These are phyloP conservation scores for Haplosporangium sp. DNA, from an alignment of 371 early-diverging fungal species.

Conservation along the genomic window DNA sequence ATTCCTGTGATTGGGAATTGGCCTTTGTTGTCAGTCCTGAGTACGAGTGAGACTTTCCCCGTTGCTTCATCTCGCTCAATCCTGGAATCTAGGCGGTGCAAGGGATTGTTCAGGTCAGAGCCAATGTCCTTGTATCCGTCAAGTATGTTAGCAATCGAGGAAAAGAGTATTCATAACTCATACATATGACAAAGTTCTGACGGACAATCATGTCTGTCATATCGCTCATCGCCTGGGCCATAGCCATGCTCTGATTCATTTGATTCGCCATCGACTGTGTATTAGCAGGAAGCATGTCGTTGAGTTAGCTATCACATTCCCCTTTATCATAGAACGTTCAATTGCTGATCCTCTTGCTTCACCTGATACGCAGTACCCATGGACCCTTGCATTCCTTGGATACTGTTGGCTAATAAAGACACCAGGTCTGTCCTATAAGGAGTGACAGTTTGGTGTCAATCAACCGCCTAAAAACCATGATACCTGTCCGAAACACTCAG, in stretches of 20 bases:
- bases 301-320: too few relatives aligned
- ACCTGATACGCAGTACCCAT: constrained; percentile 51
- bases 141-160: not conserved
- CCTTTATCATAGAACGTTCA: not conserved
- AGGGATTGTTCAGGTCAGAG: not conserved
- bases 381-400: constrained; percentile 43
- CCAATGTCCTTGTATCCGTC: too few relatives aligned
- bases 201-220: constrained; percentile 48
- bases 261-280: constrained; percentile 44
- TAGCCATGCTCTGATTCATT: constrained; percentile 47
- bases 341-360: not conserved
- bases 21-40: constrained; percentile 41
- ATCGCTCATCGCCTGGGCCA: constrained; percentile 47
- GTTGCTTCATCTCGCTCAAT: constrained; percentile 29
- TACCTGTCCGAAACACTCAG: too few relatives aligned
- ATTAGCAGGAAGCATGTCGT: not conserved
- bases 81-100: constrained; percentile 17
- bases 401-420: constrained; percentile 22
- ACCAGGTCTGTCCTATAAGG: constrained; percentile 33
- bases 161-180: constrained; percentile 4
- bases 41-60: constrained; percentile 19
- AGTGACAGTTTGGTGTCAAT: too few relatives aligned
- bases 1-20: constrained; percentile 35
- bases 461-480: too few relatives aligned
- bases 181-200: constrained; percentile 38